Evolutionary conservation across 305 asterid species (phyloP).

Genomic region (Salvia sclarea): DNA sequence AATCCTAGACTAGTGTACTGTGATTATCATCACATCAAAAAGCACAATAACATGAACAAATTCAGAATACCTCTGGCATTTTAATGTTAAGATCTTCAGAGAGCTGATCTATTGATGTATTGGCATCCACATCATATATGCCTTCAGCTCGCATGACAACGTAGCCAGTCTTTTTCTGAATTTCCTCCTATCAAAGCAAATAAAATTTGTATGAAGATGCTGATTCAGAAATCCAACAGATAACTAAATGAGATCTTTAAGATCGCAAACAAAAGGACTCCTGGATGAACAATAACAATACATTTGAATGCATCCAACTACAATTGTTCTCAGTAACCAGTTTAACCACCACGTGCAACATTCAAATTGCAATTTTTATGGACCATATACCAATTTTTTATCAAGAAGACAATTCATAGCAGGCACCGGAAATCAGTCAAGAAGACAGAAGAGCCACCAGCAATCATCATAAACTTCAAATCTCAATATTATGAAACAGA

Average conservation of each 20-base stretch:
- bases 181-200: conserved; percentile 77
- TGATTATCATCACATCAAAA: conserved; percentile 1
- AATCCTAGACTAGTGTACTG: conserved; percentile 2
- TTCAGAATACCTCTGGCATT: conserved; percentile 81
- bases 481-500: conserved; percentile 6
- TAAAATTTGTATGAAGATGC: not conserved
- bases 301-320: conserved; percentile 14
- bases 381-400: conserved; percentile 5
- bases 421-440: conserved; percentile 23
- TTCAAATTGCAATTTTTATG: conserved; percentile 11
- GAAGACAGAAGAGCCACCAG: conserved; percentile 20
- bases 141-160: conserved; percentile 98
- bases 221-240: not conserved
- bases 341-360: conserved; percentile 17
- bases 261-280: not conserved
- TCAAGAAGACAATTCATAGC: not conserved
- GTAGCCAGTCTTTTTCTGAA: conserved; percentile 96
- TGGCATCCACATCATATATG: conserved; percentile 94
- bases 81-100: conserved; percentile 93
- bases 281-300: conserved; percentile 11
- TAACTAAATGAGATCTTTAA: conserved; percentile 10
- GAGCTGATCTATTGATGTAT: conserved; percentile 94
- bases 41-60: conserved; percentile 9
- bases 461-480: conserved; percentile 3
- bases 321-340: conserved; percentile 20